Conservation (phyloP, 163 green algal genomes). For the Chlorella variabilis region DNA sequence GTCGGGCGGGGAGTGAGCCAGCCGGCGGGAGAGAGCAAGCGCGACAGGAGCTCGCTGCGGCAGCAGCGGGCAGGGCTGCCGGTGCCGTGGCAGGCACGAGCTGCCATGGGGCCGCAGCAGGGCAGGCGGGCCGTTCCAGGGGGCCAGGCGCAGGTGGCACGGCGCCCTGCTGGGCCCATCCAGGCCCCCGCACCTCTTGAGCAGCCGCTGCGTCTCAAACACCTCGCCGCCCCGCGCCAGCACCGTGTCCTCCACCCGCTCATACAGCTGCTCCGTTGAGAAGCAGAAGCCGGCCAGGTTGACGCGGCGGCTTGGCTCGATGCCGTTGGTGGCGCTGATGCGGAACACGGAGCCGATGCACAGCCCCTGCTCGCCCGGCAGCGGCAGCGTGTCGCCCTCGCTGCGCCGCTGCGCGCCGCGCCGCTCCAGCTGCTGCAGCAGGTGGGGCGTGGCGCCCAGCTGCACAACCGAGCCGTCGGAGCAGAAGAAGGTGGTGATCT, state of each 20-base stretch:
- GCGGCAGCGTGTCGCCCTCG: constrained; percentile 54
- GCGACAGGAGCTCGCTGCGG: too few relatives aligned
- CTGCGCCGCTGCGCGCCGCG: not conserved
- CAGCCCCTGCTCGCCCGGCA: constrained; percentile 75
- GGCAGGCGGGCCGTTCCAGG: too few relatives aligned
- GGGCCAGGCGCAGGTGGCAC: too few relatives aligned
- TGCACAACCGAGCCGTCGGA: constrained; percentile 10
- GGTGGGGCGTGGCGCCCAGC: not conserved
- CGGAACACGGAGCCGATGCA: constrained; percentile 81
- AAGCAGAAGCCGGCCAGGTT: constrained; percentile 83
- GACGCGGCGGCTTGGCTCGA: constrained; percentile 69
- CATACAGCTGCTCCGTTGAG: constrained; percentile 60
- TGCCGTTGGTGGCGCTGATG: constrained; percentile 80
- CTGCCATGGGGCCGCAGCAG: too few relatives aligned
- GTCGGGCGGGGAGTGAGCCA: too few relatives aligned
- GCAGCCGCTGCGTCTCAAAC: constrained; percentile 61
- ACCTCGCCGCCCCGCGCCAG: constrained; percentile 73
- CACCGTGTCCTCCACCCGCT: constrained; percentile 78
- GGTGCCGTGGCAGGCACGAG: too few relatives aligned
- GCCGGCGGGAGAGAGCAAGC: too few relatives aligned
- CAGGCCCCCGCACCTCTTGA: constrained; percentile 66
- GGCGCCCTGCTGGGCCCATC: too few relatives aligned
- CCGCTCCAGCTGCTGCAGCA: not conserved
- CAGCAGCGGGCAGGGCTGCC: too few relatives aligned
- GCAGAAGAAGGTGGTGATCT: constrained; percentile 34